Evolutionary conservation across 2,329 filamentous ascomycete species (phyloP), one percentile per base, ranked within the genome.

Genomic region (Seiridium unicorne): DNA sequence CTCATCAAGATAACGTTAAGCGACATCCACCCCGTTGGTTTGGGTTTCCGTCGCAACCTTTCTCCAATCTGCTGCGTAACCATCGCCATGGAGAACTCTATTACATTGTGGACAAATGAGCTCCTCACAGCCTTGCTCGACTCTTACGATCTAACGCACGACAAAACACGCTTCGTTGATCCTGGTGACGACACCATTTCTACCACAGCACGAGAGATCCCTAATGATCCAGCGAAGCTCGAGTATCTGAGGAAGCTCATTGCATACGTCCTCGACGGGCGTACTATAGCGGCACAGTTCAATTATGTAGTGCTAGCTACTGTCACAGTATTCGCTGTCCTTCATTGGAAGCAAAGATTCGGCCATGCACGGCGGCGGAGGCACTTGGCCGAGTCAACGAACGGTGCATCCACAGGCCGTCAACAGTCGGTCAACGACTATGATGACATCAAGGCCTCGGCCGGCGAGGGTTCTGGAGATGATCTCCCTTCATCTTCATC

Each of bases 211-310:
- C 44, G 54, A 40, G 55, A 58, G 31, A 10, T 64, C 47, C 63
- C 66, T 48, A 57, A 42, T 46, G 68, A 71, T 60, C 74, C 74
- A 7, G 73, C 74, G 26, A 69, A 71, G 51, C 68, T 73, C 26
- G 66, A 68, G n/a, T 77, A 75, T 47, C 56, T 78, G 6, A 64
- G 62, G 8, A 60, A 69, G 11, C 65, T 77, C 3, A 72, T 76
- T 56, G 55, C 62, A 7, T 65, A 66, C 31, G 64, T 77, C 32
- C 69, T 72, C 44, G 60, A 73, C 40, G 73, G 75, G 2, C 72
- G 76, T 26, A 53, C 51, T 4, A 66, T 79, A 26, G 64, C 70
- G 10, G 63, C 65, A 11, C 69, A 62, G 4, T 78, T 77, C 61
- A 78, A 77, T 57, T 44, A 71, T 26, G 69, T 71, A 13, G 60